These are phyloP conservation scores for Fusarium sp. DNA, from an alignment of 2,329 filamentous ascomycete species.

Conservation along the genomic window DNA sequence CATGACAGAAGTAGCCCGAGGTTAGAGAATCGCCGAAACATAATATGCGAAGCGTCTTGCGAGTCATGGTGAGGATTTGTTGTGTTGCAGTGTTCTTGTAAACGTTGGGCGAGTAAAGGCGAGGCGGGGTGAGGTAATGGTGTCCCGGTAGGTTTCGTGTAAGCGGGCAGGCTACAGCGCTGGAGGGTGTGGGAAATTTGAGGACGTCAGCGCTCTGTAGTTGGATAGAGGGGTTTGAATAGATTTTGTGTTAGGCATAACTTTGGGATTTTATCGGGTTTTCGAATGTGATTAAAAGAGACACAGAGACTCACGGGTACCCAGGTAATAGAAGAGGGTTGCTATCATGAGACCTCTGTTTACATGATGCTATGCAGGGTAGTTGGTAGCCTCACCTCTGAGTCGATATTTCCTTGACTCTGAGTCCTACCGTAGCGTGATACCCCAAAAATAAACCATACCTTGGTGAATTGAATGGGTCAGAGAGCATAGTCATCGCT, in stretches of 20 bases:
- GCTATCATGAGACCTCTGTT: not conserved
- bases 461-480: not conserved
- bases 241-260: not conserved
- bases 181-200: not conserved
- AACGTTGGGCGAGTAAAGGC: slow-evolving; percentile 7
- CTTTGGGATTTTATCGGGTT: not conserved
- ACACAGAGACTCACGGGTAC: not conserved
- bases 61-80: slow-evolving; percentile 42
- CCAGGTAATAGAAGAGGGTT: not conserved
- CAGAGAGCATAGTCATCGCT: not conserved
- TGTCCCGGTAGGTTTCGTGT: slow-evolving; percentile 26
- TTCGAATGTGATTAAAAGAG: not conserved
- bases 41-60: slow-evolving; percentile 64
- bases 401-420: not conserved
- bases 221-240: not conserved
- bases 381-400: not conserved
- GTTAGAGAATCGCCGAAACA: slow-evolving; percentile 77
- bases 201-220: not conserved
- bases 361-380: not conserved
- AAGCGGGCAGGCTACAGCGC: slow-evolving; percentile 31
- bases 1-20: slow-evolving; percentile 63
- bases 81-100: not conserved
- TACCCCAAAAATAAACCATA: no score
- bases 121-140: slow-evolving; percentile 21
- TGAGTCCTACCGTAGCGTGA: no score